Evolutionary conservation across 345 rosid genomes (phyloP).

Genomic region (Trapa incisa): DNA sequence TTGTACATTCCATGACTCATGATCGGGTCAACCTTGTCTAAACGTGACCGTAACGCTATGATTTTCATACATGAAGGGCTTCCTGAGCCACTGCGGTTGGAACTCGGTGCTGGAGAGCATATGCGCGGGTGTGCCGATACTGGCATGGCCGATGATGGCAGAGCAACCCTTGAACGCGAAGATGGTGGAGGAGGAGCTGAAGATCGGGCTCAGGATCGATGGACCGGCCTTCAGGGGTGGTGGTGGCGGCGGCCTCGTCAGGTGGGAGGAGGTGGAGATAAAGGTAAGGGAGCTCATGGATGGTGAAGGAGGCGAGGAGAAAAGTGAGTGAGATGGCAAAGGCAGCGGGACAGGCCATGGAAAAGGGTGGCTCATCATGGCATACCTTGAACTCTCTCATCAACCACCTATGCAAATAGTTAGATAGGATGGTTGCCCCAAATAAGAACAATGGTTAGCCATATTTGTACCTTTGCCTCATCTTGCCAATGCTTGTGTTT

Average conservation of each 20-base stretch:
- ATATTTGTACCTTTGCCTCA: too few species aligned
- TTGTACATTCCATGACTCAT: too few species aligned
- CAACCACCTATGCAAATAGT: constrained; percentile 5
- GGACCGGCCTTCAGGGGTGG: constrained; percentile 24
- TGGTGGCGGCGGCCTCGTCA: constrained; percentile 35
- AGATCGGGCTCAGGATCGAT: constrained; percentile 44
- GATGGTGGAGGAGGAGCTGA: constrained; percentile 52
- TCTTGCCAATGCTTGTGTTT: not conserved
- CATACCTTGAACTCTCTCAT: constrained; percentile 31
- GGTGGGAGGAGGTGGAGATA: constrained; percentile 28
- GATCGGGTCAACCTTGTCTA: too few species aligned
- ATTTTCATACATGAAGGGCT: constrained; percentile 22
- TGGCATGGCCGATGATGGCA: constrained; percentile 76
- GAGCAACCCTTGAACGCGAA: constrained; percentile 61
- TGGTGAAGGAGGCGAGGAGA: constrained; percentile 30
- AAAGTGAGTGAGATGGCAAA: constrained; percentile 31
- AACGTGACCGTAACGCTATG: not conserved
- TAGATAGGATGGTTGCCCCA: too few species aligned
- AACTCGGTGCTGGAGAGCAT: constrained; percentile 64
- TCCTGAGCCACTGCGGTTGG: constrained; percentile 84
- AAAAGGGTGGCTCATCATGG: constrained; percentile 58
- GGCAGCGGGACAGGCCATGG: constrained; percentile 42
- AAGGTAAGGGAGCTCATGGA: constrained; percentile 53
- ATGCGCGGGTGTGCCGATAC: constrained; percentile 56
- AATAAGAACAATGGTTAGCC: too few species aligned